Evolutionary conservation across 2,329 filamentous ascomycete genomes (phyloP).

Genomic region (Microascus cirrosus): DNA sequence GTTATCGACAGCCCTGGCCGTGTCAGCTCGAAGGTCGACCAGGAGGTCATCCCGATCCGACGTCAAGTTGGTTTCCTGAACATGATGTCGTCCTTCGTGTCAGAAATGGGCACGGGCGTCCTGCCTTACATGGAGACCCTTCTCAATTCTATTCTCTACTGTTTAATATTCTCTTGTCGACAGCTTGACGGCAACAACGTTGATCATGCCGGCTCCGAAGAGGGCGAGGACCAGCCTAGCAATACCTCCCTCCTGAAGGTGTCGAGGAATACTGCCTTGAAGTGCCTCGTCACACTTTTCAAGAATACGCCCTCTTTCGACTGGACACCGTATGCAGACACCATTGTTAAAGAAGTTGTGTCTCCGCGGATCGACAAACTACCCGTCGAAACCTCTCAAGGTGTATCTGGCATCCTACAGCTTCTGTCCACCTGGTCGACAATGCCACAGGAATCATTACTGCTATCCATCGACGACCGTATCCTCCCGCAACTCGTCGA

Average conservation of each 20-base stretch:
- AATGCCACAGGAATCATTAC: slow-evolving; percentile 52
- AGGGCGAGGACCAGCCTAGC: slow-evolving; percentile 28
- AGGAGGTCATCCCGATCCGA: slow-evolving; percentile 52
- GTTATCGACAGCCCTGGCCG: slow-evolving; percentile 40
- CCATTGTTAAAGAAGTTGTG: slow-evolving; percentile 65
- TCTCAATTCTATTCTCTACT: slow-evolving; percentile 71
- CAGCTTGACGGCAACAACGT: slow-evolving; percentile 34
- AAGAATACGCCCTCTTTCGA: slow-evolving; percentile 58
- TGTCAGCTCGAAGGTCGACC: slow-evolving; percentile 40
- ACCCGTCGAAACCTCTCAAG: slow-evolving; percentile 76
- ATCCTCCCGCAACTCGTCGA: slow-evolving; percentile 63
- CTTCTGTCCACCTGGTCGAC: slow-evolving; percentile 75
- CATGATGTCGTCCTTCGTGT: slow-evolving; percentile 80
- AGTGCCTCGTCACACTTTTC: slow-evolving; percentile 72
- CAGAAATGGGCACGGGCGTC: slow-evolving; percentile 68
- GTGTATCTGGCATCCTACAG: slow-evolving; percentile 71
- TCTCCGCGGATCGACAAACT: slow-evolving; percentile 68
- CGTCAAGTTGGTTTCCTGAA: slow-evolving; percentile 88
- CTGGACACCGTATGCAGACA: slow-evolving; percentile 60
- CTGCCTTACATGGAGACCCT: slow-evolving; percentile 56
- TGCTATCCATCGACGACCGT: slow-evolving; percentile 50
- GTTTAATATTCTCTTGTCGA: slow-evolving; percentile 59
- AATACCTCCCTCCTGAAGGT: slow-evolving; percentile 50
- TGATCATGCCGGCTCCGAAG: slow-evolving; percentile 21
- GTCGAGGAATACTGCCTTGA: slow-evolving; percentile 62